Base-by-base conservation (phyloP, 2,329 filamentous ascomycete species). In the Cercospora sojina region DNA sequence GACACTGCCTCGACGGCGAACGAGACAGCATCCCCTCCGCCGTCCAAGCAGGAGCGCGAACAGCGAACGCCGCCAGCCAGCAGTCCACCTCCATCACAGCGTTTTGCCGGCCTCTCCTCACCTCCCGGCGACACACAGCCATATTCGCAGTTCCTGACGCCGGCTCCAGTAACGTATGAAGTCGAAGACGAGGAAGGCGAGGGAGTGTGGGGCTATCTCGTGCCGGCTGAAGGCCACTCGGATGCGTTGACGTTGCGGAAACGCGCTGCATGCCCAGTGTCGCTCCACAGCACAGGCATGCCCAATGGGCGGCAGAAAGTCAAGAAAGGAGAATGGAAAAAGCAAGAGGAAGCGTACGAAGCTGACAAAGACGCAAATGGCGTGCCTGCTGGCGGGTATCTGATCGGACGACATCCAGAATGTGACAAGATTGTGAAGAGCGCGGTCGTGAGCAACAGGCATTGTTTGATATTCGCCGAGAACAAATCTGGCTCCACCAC, bases 201-300 rank as follows among this genome's bases (percentile, higher is more conserved):
- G 77, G 92, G 92, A 8, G 92, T 98, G 1, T 99, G 95, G 95
- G 96, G 96, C 12, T 99, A 98, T 75, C 83, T 99, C 5, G 87
- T 97, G 62, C 92, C 94, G 1, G 81, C 97, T 25, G 89, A 94
- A 75, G 76, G 77, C 25, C 65, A 68, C 9, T 43, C 60, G 43
- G 80, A 90, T 78, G 79, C 85, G 4, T 78, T 96, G 80, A 91
- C 96, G 7, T 79, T 99, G 77, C 90, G 87, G 79, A 92, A 88
- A 74, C 86, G 93, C 64, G 86, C 84, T 66, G 84, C 86, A 38
- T 97, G 93, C 76, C 87, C 90, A 0, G 78, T 86, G 13, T 83
- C 89, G 10, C 64, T 73, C 10, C 76, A 78, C 69, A 71, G 77
- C 32, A 73, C 78, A 25, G 79, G 77, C 12, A 74, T 72, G 31